Evolutionary conservation across 1,139 yeast species (phyloP).

Genomic region (Suhomyces panamericanus): DNA sequence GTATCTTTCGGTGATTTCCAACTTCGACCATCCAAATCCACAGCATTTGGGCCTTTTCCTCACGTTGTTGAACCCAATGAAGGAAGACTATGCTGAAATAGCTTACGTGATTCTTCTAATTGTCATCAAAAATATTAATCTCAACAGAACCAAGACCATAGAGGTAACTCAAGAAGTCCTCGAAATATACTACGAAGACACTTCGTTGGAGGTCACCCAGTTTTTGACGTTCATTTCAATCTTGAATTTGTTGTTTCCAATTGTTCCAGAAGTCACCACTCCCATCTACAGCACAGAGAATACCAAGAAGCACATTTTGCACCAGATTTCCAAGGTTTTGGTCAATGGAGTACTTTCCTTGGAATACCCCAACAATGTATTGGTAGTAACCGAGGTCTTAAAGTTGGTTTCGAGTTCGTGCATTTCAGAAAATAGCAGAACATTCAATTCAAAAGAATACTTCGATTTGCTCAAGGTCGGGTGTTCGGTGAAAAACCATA

Average conservation of each 20-base stretch:
- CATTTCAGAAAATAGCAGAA: constrained; percentile 38
- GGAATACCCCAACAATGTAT: constrained; percentile 14
- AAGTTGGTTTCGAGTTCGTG: constrained; percentile 36
- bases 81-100: constrained; percentile 14
- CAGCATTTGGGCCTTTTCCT: constrained; percentile 29
- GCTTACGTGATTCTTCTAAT: constrained; percentile 27
- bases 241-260: constrained; percentile 27
- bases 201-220: constrained; percentile 13
- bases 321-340: constrained; percentile 14
- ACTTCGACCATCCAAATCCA: constrained; percentile 22
- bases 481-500: constrained; percentile 14
- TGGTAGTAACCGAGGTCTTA: constrained; percentile 21
- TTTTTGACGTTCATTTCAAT: constrained; percentile 26
- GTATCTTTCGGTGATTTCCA: constrained; percentile 22
- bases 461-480: constrained; percentile 29
- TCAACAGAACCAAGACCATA: constrained; percentile 14
- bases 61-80: constrained; percentile 20
- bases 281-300: constrained; percentile 23
- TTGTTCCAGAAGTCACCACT: constrained; percentile 25
- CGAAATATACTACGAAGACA: constrained; percentile 25
- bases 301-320: constrained; percentile 21
- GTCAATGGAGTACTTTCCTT: constrained; percentile 6
- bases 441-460: constrained; percentile 32
- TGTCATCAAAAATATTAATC: constrained; percentile 26
- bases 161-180: constrained; percentile 27